phyloP scores from a whole-genome alignment of 2,329 filamentous ascomycete genomes.

The Knufia fluminis region DNA sequence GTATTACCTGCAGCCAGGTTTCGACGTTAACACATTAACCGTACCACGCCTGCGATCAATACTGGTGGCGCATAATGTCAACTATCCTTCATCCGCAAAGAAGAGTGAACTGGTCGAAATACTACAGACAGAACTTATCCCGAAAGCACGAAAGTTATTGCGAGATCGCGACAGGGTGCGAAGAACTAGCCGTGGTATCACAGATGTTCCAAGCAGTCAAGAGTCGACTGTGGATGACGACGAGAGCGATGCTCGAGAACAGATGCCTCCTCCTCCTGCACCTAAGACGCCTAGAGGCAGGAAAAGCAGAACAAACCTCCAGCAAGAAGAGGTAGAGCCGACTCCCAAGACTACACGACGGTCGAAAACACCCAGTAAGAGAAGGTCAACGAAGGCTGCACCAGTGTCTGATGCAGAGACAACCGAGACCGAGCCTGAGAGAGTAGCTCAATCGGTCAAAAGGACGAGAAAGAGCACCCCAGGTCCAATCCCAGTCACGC shows the following conservation, averaged over 20 bases:
- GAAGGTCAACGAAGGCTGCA: conserved; percentile 44
- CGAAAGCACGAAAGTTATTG: conserved; percentile 68
- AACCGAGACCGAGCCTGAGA: conserved; percentile 40
- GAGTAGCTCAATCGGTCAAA: conserved; percentile 39
- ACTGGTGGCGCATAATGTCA: conserved; percentile 76
- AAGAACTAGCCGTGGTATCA: conserved; percentile 79
- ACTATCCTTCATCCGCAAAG: conserved; percentile 82
- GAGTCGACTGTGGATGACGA: conserved; percentile 53
- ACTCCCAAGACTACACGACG: conserved; percentile 40
- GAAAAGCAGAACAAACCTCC: conserved; percentile 29
- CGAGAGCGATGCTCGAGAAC: conserved; percentile 44
- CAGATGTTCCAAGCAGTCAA: conserved; percentile 55
- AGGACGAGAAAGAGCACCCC: conserved; percentile 44
- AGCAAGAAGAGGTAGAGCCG: conserved; percentile 28
- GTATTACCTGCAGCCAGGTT: conserved; percentile 78
- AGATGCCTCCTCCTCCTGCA: conserved; percentile 39
- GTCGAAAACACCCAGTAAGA: conserved; percentile 42
- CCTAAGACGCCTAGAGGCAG: conserved; percentile 42
- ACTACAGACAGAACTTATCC: conserved; percentile 68
- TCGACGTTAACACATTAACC: conserved; percentile 74
- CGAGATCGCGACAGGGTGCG: conserved; percentile 67
- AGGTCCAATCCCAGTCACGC: conserved; percentile 24
- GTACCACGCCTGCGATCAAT: conserved; percentile 84
- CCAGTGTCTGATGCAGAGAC: conserved; percentile 37
- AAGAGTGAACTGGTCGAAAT: conserved; percentile 80